phyloP scores from a whole-genome alignment of 1,139 yeast genomes.

The Wickerhamiella infanticola region DNA sequence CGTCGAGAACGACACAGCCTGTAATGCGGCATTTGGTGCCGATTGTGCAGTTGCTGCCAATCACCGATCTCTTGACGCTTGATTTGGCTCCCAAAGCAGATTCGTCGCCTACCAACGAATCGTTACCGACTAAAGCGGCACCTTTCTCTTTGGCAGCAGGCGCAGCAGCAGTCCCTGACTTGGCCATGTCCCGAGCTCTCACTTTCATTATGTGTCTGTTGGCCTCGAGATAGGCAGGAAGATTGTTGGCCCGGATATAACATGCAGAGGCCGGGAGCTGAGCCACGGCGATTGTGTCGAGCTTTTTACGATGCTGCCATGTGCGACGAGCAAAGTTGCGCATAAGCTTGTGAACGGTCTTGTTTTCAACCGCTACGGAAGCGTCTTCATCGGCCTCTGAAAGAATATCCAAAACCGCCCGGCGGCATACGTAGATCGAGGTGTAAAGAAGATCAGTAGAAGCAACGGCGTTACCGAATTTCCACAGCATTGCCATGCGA shows the following conservation, averaged over 20 bases:
- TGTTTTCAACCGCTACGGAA: constrained; percentile 19
- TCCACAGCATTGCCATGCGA: constrained; percentile 83
- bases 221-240: constrained; percentile 81
- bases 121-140: constrained; percentile 76
- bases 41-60: constrained; percentile 60
- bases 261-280: constrained; percentile 41
- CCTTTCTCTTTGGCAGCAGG: constrained; percentile 28
- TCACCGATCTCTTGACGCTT: constrained; percentile 68
- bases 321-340: constrained; percentile 83
- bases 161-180: constrained; percentile 8
- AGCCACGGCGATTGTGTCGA: constrained; percentile 44
- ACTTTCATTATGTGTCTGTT: constrained; percentile 60
- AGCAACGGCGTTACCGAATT: constrained; percentile 60
- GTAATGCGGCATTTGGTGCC: constrained; percentile 81
- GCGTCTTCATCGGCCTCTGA: constrained; percentile 16
- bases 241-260: constrained; percentile 62
- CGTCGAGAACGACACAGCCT: constrained; percentile 66
- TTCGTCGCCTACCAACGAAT: constrained; percentile 53
- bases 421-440: constrained; percentile 64
- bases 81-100: constrained; percentile 59
- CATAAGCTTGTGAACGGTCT: constrained; percentile 52
- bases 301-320: constrained; percentile 59
- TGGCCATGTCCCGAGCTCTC: constrained; percentile 17
- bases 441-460: constrained; percentile 64
- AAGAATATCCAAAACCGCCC: constrained; percentile 34